Conservation (phyloP, 164 flowering plant species). For the Aristolochia californica region DNA sequence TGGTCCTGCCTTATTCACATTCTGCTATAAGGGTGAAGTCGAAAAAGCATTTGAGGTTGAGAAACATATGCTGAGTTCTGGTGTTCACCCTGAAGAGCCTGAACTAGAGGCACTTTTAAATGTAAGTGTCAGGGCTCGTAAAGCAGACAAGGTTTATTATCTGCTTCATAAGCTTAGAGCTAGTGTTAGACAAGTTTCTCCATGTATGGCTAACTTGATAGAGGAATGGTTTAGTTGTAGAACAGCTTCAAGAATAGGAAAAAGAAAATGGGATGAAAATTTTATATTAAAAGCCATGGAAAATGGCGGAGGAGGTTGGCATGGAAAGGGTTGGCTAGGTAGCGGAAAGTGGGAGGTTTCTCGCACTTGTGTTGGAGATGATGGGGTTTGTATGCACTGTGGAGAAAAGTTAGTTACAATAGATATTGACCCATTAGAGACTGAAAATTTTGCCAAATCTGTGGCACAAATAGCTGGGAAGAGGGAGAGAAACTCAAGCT, state of each 20-base stretch:
- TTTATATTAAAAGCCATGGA: slow-evolving; percentile 36
- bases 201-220: slow-evolving; percentile 52
- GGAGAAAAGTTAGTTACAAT: slow-evolving; percentile 58
- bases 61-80: slow-evolving; percentile 63
- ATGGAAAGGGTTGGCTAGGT: slow-evolving; percentile 92
- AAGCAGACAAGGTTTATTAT: slow-evolving; percentile 62
- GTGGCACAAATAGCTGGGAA: slow-evolving; percentile 65
- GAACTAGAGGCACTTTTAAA: slow-evolving; percentile 64
- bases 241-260: slow-evolving; percentile 57
- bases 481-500: slow-evolving; percentile 56
- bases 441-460: slow-evolving; percentile 69
- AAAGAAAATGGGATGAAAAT: slow-evolving; percentile 44
- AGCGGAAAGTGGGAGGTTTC: slow-evolving; percentile 58
- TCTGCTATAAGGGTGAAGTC: slow-evolving; percentile 46
- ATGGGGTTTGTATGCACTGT: slow-evolving; percentile 64
- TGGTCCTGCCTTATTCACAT: slow-evolving; percentile 65
- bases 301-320: slow-evolving; percentile 91
- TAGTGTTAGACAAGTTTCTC: slow-evolving; percentile 54
- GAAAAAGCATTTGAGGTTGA: slow-evolving; percentile 70
- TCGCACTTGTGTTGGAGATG: slow-evolving; percentile 35
- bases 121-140: slow-evolving; percentile 43
- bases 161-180: slow-evolving; percentile 69
- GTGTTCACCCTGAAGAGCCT: slow-evolving; percentile 71
- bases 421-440: slow-evolving; percentile 73
- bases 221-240: slow-evolving; percentile 57